Base-by-base conservation (phyloP, 176 grass and related monocot species). In the Oropetium thomaeum region DNA sequence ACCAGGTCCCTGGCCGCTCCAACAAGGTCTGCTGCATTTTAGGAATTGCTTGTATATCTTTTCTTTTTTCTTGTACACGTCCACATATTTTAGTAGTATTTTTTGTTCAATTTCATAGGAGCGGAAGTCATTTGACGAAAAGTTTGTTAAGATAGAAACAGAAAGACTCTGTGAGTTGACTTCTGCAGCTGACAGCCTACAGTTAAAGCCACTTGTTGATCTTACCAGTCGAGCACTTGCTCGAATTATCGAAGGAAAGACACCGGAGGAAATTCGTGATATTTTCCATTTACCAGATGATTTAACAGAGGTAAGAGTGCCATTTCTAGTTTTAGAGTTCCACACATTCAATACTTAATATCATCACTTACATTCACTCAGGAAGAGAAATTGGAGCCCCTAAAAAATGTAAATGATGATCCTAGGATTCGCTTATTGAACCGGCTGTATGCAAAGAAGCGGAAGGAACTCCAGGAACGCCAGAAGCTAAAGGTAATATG, bases 371-470 rank as follows among this genome's bases (percentile, higher is more conserved):
- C 48, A 38, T 88, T 17, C 78, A 82, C 81, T 52, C 86, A 99
- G 96, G 96, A 99, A 89, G 96, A 99, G 87, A 99, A 99, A 84
- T 90, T 99, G 80, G 96, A 99, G 80, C 96, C 96, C 35, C 74
- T 99, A 65, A 99, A 99, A 76, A 99, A 99, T 88, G 79, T 90
- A 82, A 99, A 96, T 66, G 96, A 96, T 74, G 96, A 99, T 82
- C 92, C 92, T 66, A 89, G 96, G 69, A 99, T 99, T 75, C 87
- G 96, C 27, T 75, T 99, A 76, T 88, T 99, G 69, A 99, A 99
- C 74, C 87, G 96, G 54, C 82, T 99, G 69, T 99, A 99, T 79
- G 96, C 96, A 63, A 99, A 94, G 82, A 99, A 99, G 74, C 76
- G 96, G 70, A 99, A 99, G 85, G 92, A 99, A 76, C 81, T 99